Percentiles rank a stretch among this genome's conserved stretches.
These are phyloP conservation scores for Chaetomiaceae sp. DNA, from an alignment of 2,329 filamentous ascomycete species.

Conservation along the genomic window DNA sequence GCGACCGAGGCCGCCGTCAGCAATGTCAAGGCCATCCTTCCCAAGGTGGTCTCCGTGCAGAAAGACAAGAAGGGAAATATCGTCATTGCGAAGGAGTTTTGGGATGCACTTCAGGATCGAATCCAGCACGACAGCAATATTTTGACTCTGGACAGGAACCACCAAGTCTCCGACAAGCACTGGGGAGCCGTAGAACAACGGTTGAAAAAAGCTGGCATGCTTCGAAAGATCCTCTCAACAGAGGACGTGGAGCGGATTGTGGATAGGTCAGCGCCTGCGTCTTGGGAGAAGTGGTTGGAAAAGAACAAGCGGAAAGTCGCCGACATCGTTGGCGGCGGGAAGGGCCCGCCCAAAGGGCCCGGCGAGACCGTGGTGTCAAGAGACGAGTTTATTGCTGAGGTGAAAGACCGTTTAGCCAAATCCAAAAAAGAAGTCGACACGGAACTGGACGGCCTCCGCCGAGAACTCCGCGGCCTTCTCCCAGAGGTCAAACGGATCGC, in stretches of 20 bases:
- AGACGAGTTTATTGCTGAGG: constrained; percentile 45
- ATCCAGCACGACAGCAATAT: constrained; percentile 48
- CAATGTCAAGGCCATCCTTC: constrained; percentile 48
- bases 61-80: constrained; percentile 46
- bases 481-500: constrained; percentile 26
- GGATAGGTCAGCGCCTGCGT: constrained; percentile 20
- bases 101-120: constrained; percentile 56
- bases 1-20: constrained; percentile 37
- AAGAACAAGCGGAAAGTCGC: constrained; percentile 45
- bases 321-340: constrained; percentile 22
- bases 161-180: constrained; percentile 42
- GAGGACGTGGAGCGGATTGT: constrained; percentile 13
- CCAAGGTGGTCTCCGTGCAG: constrained; percentile 53
- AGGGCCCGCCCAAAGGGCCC: not conserved
- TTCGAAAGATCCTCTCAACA: constrained; percentile 30
- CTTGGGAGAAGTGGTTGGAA: constrained; percentile 51
- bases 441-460: constrained; percentile 37
- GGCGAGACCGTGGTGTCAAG: constrained; percentile 39
- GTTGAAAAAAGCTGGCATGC: constrained; percentile 35
- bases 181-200: constrained; percentile 45
- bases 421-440: constrained; percentile 39
- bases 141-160: constrained; percentile 40
- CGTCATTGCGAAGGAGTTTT: constrained; percentile 58
- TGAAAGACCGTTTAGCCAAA: constrained; percentile 38
- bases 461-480: constrained; percentile 27